A percentile compares a stretch with the other conserved stretches of the same genome.
These are phyloP conservation scores for Claviceps citrina DNA, from an alignment of 2,329 filamentous ascomycete genomes.

Conservation along the genomic window DNA sequence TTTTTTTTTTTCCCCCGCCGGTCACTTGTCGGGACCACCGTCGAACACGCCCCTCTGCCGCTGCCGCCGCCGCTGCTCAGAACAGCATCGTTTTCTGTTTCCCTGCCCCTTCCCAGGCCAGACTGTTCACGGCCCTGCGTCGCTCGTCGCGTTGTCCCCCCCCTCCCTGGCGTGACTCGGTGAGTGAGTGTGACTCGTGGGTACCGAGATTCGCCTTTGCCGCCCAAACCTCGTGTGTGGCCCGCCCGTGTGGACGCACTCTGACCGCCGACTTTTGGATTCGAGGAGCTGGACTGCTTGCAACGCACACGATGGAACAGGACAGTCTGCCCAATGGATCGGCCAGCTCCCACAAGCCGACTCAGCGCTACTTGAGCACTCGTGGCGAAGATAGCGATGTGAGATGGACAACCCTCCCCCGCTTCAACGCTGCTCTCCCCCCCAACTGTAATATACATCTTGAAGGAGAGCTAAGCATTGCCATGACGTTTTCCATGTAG, in stretches of 20 bases:
- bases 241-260: too few relatives aligned
- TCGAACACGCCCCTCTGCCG: too few relatives aligned
- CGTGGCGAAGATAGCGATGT: constrained; percentile 35
- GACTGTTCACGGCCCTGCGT: neutral
- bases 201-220: too few relatives aligned
- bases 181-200: neutral
- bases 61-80: too few relatives aligned
- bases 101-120: neutral
- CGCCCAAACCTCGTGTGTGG: too few relatives aligned
- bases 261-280: too few relatives aligned
- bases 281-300: neutral
- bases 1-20: too few relatives aligned
- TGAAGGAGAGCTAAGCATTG: neutral
- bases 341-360: constrained; percentile 24
- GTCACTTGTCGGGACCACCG: too few relatives aligned
- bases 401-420: constrained; percentile 14
- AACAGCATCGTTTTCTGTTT: too few relatives aligned
- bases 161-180: too few relatives aligned
- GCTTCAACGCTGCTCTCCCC: too few relatives aligned
- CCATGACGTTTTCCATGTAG: constrained; percentile 23
- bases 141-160: neutral
- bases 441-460: too few relatives aligned
- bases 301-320: constrained; percentile 23
- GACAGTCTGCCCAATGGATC: constrained; percentile 22
- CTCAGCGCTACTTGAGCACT: constrained; percentile 36